Evolutionary conservation across 176 grass and related monocot genomes (phyloP), one percentile per base, ranked within the genome.

Genomic region (Aegilops longissima): DNA sequence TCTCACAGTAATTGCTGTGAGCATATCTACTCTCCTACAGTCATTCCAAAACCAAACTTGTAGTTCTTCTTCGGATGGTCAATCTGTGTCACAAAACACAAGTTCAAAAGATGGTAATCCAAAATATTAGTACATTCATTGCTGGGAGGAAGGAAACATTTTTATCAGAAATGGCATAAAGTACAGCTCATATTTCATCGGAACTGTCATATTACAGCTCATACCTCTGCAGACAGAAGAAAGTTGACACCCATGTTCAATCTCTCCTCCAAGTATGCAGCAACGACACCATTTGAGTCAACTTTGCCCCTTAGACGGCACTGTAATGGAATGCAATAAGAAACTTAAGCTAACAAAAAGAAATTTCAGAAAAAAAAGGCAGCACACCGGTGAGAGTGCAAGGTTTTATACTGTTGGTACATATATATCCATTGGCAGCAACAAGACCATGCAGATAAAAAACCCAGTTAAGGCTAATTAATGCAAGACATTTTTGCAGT

Each of bases 201-300:
- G 51, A 54, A 16, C 14, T 17, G 16, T 54, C 51, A 54, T 52
- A 52, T 14, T 52, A 52, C 25, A 65, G 79, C 33, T 33, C 10
- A 34, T 81, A 94, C 97, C 94, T 96, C 97, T 54, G 94, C 94
- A 75, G 97, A 99, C 85, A 99, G 90, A 89, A 99, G 81, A 81
- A 99, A 94, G 87, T 96, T 99, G 25, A 99, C 97, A 62, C 97
- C 97, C 97, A 99, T 99, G 89, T 94, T 99, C 73, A 99, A 81
- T 80, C 97, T 91, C 74, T 98, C 92, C 81, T 99, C 97, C 51
- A 99, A 85, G 87, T 88, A 94, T 36, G 92, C 92, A 77, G 92
- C 85, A 61, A 94, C 97, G 63, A 96, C 90, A 84, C 97, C 92
- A 44, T 94, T 96, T 9, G 94, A 96, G 78, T 99, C 97, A 42